phyloP scores from a whole-genome alignment of 768 basidiomycete species.

The Lyophyllum shimeji region DNA sequence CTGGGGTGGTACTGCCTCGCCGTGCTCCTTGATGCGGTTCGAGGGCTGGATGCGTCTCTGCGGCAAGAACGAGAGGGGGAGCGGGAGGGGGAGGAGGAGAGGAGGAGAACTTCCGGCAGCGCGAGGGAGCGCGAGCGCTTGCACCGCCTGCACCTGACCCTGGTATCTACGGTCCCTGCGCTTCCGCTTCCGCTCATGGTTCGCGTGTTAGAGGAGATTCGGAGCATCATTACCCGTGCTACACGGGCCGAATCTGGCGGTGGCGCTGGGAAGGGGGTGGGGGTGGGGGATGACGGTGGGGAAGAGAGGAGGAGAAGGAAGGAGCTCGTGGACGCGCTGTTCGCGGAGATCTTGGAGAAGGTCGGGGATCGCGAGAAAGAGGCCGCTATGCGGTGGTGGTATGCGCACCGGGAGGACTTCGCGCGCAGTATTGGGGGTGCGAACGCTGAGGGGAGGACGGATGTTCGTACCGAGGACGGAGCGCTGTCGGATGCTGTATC shows the following conservation, averaged over 20 bases:
- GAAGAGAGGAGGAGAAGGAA: constrained; percentile 24
- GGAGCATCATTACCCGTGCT: constrained; percentile 28
- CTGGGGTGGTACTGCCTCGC: constrained; percentile 74
- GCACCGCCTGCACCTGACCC: constrained; percentile 61
- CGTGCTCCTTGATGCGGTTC: constrained; percentile 49
- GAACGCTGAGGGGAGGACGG: constrained; percentile 1
- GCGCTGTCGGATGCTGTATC: constrained; percentile 2
- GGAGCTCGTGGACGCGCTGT: constrained; percentile 57
- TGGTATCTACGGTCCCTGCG: constrained; percentile 66
- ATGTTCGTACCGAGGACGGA: not conserved
- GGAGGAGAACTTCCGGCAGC: constrained; percentile 12
- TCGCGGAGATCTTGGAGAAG: constrained; percentile 60
- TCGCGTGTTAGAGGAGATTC: constrained; percentile 51
- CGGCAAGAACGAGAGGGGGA: no score
- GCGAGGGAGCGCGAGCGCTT: constrained; percentile 25
- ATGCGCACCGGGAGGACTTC: constrained; percentile 35
- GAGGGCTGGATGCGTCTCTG: constrained; percentile 22
- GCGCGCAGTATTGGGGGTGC: not conserved
- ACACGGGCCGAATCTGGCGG: constrained; percentile 23
- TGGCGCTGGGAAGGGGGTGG: constrained; percentile 13
- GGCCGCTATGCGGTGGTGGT: constrained; percentile 73
- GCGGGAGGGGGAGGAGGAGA: constrained; percentile 25
- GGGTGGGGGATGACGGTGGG: constrained; percentile 7
- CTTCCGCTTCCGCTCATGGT: constrained; percentile 59
- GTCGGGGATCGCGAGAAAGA: constrained; percentile 73